Evolutionary conservation across 305 asterid genomes (phyloP).

Genomic region (Rubia peregrina): DNA sequence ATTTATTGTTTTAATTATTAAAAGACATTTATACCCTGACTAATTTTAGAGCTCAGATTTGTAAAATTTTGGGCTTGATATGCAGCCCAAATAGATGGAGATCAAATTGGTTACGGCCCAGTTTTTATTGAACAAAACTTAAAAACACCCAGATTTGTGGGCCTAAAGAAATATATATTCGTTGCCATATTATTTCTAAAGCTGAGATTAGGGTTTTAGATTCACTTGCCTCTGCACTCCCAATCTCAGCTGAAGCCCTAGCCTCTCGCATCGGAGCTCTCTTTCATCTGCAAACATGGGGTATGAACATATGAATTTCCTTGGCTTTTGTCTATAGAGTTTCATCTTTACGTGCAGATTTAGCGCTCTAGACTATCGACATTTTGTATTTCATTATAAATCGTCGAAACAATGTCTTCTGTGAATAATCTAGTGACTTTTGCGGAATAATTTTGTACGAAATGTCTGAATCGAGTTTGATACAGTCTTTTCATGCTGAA

Average conservation of each 20-base stretch:
- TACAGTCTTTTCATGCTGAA: not conserved
- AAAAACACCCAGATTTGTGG: not conserved
- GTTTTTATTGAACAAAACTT: too few relatives aligned
- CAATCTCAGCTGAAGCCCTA: slow-evolving; percentile 18
- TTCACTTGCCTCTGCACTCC: slow-evolving; percentile 10
- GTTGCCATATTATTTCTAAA: fast-evolving
- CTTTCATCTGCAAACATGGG: slow-evolving; percentile 61
- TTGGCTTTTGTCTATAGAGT: not conserved
- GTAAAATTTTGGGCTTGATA: not conserved
- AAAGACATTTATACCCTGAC: too few relatives aligned
- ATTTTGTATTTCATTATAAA: too few relatives aligned
- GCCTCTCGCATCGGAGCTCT: slow-evolving; percentile 19
- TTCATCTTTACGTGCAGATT: not conserved
- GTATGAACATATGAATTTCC: slow-evolving; percentile 24
- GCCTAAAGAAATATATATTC: not conserved
- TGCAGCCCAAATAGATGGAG: not conserved
- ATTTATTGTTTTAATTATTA: too few relatives aligned
- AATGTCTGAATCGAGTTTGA: not conserved
- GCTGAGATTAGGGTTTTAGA: slow-evolving; percentile 36
- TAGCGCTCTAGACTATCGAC: not conserved
- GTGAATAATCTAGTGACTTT: not conserved
- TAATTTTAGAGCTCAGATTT: not conserved
- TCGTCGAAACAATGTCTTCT: not conserved
- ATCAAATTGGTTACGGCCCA: not conserved
- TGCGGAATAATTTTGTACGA: not conserved